phyloP scores from a whole-genome alignment of 1,139 yeast genomes.

The Taiozyma sp. region DNA sequence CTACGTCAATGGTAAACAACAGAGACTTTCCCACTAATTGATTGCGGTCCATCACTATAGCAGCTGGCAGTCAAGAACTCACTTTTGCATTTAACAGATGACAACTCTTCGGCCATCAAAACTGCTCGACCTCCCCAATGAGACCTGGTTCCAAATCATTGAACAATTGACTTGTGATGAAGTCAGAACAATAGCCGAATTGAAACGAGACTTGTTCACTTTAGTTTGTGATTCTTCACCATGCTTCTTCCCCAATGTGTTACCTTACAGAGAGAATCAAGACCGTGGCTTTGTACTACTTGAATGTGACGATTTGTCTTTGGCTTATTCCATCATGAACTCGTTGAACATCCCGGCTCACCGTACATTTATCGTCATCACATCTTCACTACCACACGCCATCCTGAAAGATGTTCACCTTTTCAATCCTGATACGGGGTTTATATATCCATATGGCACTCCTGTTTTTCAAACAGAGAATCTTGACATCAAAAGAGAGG shows the following conservation, averaged over 20 bases:
- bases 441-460: background rate
- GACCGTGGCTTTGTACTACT: background rate
- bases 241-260: background rate
- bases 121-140: background rate
- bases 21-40: too few species aligned
- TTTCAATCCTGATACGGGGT: background rate
- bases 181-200: background rate
- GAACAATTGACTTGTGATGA: background rate
- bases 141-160: background rate
- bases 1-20: too few species aligned
- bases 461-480: background rate
- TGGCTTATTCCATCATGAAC: background rate
- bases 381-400: too few species aligned
- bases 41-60: too few species aligned
- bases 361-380: background rate
- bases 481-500: background rate
- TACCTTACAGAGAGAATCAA: too few species aligned
- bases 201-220: background rate
- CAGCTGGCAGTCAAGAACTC: too few species aligned
- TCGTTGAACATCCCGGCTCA: background rate
- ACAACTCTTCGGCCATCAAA: background rate
- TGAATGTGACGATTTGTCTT: background rate
- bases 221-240: too few species aligned
- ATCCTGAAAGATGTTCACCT: background rate
- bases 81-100: too few species aligned